Conservation (phyloP, 179 eudicot genomes). For the Corrigiola litoralis region DNA sequence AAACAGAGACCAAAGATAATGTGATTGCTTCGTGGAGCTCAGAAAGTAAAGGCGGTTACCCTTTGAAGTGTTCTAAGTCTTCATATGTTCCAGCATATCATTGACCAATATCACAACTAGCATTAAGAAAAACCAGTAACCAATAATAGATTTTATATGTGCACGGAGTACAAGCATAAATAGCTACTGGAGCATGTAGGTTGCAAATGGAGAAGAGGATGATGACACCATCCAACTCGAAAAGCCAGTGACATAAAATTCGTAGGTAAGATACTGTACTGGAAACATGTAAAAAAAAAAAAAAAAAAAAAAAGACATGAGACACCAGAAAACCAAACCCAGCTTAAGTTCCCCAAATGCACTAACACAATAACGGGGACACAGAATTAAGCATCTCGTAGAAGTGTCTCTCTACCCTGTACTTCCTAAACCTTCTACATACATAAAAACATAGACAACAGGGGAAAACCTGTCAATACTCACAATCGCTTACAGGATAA, state of each 20-base stretch:
- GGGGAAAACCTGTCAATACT: slow-evolving; percentile 8
- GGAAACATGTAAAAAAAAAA: slow-evolving; percentile 6
- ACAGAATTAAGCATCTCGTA: slow-evolving; percentile 20
- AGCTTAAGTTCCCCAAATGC: slow-evolving; percentile 15
- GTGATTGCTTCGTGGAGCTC: no score
- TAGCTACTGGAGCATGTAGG: not conserved
- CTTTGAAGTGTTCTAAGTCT: no score
- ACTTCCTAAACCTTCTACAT: slow-evolving; percentile 28
- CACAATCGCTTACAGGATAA: slow-evolving; percentile 1
- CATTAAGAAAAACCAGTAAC: not conserved
- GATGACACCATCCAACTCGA: not conserved
- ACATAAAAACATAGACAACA: slow-evolving; percentile 23
- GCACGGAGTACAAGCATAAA: slow-evolving; percentile 1
- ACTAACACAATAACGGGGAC: slow-evolving; percentile 15
- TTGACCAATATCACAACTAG: no score
- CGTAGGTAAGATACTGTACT: not conserved
- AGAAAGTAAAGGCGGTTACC: no score
- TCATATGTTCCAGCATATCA: no score
- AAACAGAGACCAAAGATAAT: no score
- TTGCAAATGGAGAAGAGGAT: not conserved
- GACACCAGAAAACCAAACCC: slow-evolving; percentile 20
- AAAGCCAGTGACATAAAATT: slow-evolving; percentile 17
- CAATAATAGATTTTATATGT: slow-evolving; percentile 9
- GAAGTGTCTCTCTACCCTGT: slow-evolving; percentile 20
- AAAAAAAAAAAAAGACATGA: slow-evolving; percentile 7